Percentiles rank a stretch among this genome's conserved stretches.
These are phyloP conservation scores for Isatis tinctoria DNA, from an alignment of 345 rosid genomes.

Conservation along the genomic window DNA sequence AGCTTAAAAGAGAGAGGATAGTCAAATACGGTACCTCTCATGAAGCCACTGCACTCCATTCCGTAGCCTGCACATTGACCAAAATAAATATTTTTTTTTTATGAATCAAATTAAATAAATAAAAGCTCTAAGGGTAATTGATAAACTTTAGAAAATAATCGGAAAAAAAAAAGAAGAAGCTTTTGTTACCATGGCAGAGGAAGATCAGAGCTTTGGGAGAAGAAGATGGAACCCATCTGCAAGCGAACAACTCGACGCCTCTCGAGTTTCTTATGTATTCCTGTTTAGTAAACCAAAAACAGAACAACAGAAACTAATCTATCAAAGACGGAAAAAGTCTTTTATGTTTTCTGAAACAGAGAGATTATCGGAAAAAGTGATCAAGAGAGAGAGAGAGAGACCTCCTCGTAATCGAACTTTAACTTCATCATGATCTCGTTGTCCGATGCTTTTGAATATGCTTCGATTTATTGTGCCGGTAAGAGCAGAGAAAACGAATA, in stretches of 20 bases:
- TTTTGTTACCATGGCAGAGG: slow-evolving; percentile 76
- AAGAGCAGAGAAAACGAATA: not conserved
- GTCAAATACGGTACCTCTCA: slow-evolving; percentile 68
- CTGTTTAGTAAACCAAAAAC: slow-evolving; percentile 30
- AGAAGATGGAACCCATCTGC: slow-evolving; percentile 79
- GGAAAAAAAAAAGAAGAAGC: not conserved
- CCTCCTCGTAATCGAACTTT: slow-evolving; percentile 20
- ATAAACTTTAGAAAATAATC: not conserved
- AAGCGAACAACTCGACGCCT: slow-evolving; percentile 71
- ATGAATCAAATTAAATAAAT: not conserved
- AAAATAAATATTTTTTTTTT: too few species aligned
- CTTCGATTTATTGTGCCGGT: not conserved
- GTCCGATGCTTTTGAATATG: not conserved
- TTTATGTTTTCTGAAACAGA: not conserved
- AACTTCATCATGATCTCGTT: not conserved
- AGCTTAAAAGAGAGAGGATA: not conserved
- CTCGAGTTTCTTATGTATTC: slow-evolving; percentile 64
- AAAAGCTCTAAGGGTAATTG: not conserved
- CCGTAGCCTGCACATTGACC: slow-evolving; percentile 79
- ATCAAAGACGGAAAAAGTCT: not conserved
- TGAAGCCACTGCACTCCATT: slow-evolving; percentile 91
- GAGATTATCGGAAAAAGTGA: not conserved
- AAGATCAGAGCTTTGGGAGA: slow-evolving; percentile 82
- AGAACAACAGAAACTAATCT: not conserved
- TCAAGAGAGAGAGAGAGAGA: not conserved